Evolutionary conservation across 2,329 filamentous ascomycete genomes (phyloP), one percentile per base, ranked within the genome.

Genomic region (Westerdykella aurantiaca): DNA sequence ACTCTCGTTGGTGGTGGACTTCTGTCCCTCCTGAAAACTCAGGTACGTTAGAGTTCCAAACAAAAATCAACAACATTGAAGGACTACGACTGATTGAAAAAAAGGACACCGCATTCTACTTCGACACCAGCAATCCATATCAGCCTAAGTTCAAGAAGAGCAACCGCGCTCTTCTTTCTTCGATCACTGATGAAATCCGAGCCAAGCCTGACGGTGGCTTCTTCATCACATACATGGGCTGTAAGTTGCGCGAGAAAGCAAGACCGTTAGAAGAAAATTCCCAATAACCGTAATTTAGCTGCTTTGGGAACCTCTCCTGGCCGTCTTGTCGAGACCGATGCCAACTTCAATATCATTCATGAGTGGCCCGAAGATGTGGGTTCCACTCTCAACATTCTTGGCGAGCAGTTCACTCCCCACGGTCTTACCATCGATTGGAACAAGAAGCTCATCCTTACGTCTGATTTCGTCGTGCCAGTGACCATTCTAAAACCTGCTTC

Each of bases 121-220:
- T 82, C 49, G 78, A 83, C 49, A 73, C 73, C 13, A 71, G 69
- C 21, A 69, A 82, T 56, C 78, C 78, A 0, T 82, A 82, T 58
- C 69, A 72, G 12, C 79, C 80, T 21, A 72, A 69, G 52, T 82
- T 81, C 61, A 65, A 69, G 52, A 80, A 82, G 66, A 79, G 75
- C 60, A 80, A 82, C 64, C 72, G 79, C 9, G 79, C 68, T n/a
- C 44, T 81, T 7, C 71, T 82, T 29, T 70, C 73, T 6, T 81
- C 79, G 33, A 81, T 82, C 50, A 73, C 74, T 0, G 80, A 82
- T 58, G 80, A 82, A 66, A 78, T 83, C 53, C 75, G 78, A 13
- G 78, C 79, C 38, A 82, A 82, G 64, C 80, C 79, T 10, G 79
- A 80, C 18, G 79, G 77, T 50, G 77, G 78, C 0, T 81, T 80